Conservation (phyloP, 139 green algal genomes). For the Auxenochlorella protothecoides region DNA sequence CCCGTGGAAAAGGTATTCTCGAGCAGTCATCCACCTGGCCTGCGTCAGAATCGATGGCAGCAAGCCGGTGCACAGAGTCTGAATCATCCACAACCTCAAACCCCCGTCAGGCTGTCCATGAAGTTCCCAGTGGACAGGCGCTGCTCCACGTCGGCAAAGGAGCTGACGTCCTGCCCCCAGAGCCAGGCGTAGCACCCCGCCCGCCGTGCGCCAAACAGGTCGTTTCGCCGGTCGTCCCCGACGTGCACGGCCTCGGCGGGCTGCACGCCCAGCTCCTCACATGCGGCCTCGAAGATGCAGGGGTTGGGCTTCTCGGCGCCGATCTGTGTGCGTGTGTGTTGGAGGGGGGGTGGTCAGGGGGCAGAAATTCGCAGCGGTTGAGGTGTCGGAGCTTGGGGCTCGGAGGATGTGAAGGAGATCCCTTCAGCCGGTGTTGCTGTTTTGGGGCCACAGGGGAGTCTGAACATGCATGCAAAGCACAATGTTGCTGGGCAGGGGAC, state of each 20-base stretch:
- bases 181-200: constrained; percentile 71
- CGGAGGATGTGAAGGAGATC: too few species aligned
- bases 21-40: too few species aligned
- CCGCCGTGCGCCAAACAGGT: constrained; percentile 74
- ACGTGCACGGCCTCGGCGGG: constrained; percentile 56
- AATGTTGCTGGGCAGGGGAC: too few species aligned
- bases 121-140: constrained; percentile 11
- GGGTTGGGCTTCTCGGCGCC: constrained; percentile 82
- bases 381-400: too few species aligned
- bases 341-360: too few species aligned
- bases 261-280: constrained; percentile 31
- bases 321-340: constrained; percentile 22
- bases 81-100: not conserved
- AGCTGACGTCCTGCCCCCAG: constrained; percentile 70
- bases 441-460: too few species aligned
- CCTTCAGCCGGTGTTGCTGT: too few species aligned
- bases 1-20: too few species aligned
- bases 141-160: constrained; percentile 60
- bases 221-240: constrained; percentile 72
- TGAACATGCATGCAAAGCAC: too few species aligned
- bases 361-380: too few species aligned
- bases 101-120: constrained; percentile 1
- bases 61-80: too few species aligned
- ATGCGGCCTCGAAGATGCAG: constrained; percentile 60
- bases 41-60: too few species aligned